Evolutionary conservation across 2,329 filamentous ascomycete genomes (phyloP).

Genomic region (Akanthomyces muscarius): DNA sequence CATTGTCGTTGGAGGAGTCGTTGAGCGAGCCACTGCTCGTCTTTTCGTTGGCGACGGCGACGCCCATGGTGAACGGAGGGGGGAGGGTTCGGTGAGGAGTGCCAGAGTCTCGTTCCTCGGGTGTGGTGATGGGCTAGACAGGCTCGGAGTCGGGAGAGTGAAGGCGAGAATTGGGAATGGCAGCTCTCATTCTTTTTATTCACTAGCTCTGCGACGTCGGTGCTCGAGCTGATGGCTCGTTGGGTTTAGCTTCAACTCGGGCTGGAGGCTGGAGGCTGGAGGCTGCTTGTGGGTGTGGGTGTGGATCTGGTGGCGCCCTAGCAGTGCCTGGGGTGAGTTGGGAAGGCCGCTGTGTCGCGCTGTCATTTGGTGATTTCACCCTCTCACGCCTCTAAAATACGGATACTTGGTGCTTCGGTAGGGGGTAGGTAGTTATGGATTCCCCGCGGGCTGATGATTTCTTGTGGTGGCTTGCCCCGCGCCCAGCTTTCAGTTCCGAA

Average conservation of each 20-base stretch:
- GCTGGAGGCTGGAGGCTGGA: background rate
- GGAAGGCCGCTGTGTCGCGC: too few species aligned
- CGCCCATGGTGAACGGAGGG: conserved; percentile 19
- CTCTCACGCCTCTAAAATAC: background rate
- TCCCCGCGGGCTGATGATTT: too few species aligned
- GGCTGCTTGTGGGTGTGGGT: background rate
- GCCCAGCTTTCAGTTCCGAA: background rate
- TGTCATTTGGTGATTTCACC: background rate
- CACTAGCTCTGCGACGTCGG: conserved; percentile 7
- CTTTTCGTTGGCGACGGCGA: conserved; percentile 20
- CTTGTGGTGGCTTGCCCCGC: background rate
- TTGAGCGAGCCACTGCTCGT: conserved; percentile 19
- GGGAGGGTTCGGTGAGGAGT: background rate
- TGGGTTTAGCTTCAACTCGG: too few species aligned
- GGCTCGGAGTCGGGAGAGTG: background rate
- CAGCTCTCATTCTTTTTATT: background rate
- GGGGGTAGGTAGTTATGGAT: too few species aligned
- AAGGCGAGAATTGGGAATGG: background rate
- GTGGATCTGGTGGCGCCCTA: conserved; percentile 14
- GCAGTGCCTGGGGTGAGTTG: background rate
- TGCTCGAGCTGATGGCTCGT: background rate
- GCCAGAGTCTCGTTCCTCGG: background rate
- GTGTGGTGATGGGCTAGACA: background rate
- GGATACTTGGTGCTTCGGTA: too few species aligned
- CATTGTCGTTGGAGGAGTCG: conserved; percentile 17